Evolutionary conservation across 257 asterid species (phyloP), one percentile per base, ranked within the genome.

Genomic region (Ehretia macrophylla): DNA sequence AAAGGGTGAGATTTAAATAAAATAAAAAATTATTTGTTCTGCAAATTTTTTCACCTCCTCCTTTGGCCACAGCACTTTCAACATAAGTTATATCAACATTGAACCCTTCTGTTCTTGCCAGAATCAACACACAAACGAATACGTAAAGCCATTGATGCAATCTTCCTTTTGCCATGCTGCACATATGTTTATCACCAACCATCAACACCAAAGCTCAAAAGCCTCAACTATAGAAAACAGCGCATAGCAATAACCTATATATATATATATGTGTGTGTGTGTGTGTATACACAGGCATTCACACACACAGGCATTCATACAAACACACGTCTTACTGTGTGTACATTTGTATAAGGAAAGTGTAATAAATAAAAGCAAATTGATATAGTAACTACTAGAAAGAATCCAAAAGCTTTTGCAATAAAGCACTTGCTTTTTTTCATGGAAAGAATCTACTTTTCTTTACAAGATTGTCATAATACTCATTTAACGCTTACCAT

Each of bases 41-140:
- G 8, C 0, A 14, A 32, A 35, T 42, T 22, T 14, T 60, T 32
- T 69, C 46, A 86, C 95, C 95, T 66, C 89, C 95, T 75, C 93
- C 95, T 77, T 75, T 77, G 13, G 81, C 76, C 14, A 77, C 80
- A 42, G 85, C 95, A 70, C 71, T 74, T n/a, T 55, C 68, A 62
- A 86, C 67, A 64, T 67, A 75, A 55, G 87, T 86, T 40, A 78
- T 79, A 35, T 71, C 66, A 5, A 77, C 95, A 44, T 17, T 59
- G 61, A 62, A 39, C 58, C 82, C 66, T 63, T 79, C 70, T 59
- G 20, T 58, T 68, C 51, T 66, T 54, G 39, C 14, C 64, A 73
- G 51, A 50, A 69, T 51, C 63, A 65, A 62, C 50, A 68, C 16
- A 46, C 14, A 57, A 46, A 68, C 45, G 19, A 78, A 32, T 55